Evolutionary conservation across 2,329 filamentous ascomycete genomes (phyloP).

Genomic region (Diaporthe humulicola): DNA sequence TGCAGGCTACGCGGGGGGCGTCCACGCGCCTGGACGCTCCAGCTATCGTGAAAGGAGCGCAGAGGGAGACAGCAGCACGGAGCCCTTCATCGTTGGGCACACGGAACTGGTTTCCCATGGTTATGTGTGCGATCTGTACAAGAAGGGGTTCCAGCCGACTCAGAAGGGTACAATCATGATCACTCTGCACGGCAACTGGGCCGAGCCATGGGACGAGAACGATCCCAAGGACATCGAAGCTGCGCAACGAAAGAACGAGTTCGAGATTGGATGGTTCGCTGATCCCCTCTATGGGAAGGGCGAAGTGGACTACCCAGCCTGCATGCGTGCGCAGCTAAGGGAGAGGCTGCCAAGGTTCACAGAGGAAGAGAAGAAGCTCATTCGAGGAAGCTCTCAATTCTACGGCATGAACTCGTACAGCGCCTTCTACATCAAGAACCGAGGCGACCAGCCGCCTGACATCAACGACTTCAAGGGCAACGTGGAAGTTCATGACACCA

Average conservation of each 20-base stretch:
- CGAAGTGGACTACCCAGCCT: constrained; percentile 54
- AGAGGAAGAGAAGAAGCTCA: constrained; percentile 53
- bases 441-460: constrained; percentile 49
- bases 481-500: constrained; percentile 52
- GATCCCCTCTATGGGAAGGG: constrained; percentile 54
- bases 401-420: constrained; percentile 61
- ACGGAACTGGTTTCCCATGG: constrained; percentile 56
- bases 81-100: constrained; percentile 55
- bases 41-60: constrained; percentile 49
- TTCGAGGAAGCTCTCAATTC: constrained; percentile 53
- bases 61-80: constrained; percentile 50
- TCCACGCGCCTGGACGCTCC: constrained; percentile 49
- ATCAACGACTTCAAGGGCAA: constrained; percentile 57
- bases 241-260: constrained; percentile 55
- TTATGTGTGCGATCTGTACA: constrained; percentile 53
- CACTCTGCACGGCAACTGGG: constrained; percentile 57
- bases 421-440: constrained; percentile 53
- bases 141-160: constrained; percentile 52
- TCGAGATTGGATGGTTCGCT: constrained; percentile 58
- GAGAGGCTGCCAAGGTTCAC: constrained; percentile 54
- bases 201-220: constrained; percentile 54
- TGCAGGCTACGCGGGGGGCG: constrained; percentile 52
- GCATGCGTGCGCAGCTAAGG: constrained; percentile 55
- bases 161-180: constrained; percentile 56
- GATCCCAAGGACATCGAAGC: constrained; percentile 53